phyloP scores from a whole-genome alignment of 2,329 filamentous ascomycete genomes.

The Botrytis pseudocinerea region DNA sequence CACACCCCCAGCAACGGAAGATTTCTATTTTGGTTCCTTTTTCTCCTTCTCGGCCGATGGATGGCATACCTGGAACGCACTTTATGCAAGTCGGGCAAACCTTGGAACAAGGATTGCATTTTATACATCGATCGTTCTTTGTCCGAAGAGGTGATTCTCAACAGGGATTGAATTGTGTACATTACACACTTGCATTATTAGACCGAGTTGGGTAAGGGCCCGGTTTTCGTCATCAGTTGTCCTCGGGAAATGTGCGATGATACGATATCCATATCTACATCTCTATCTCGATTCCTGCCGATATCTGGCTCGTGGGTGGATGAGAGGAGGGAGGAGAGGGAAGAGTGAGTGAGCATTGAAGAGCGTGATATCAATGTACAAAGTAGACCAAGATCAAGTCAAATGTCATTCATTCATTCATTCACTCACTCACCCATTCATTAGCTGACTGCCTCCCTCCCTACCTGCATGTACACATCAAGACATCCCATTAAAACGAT shows the following conservation, averaged over 20 bases:
- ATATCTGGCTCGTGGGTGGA: not conserved
- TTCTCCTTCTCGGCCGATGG: not conserved
- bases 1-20: not conserved
- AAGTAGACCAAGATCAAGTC: not conserved
- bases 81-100: not conserved
- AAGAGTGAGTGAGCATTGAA: not conserved
- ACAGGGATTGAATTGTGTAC: conserved; percentile 17
- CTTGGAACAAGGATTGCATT: not conserved
- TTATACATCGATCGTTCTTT: not conserved
- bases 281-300: no score
- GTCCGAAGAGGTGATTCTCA: not conserved
- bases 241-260: not conserved
- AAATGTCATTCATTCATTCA: not conserved
- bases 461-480: no score
- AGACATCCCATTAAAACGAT: no score
- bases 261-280: not conserved
- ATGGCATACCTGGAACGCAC: not conserved
- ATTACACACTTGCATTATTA: not conserved
- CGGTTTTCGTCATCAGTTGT: conserved; percentile 4
- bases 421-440: no score
- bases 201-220: not conserved
- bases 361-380: not conserved
- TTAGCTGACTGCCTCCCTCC: not conserved
- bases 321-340: not conserved
- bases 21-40: not conserved